Base-by-base conservation (phyloP, 2,329 filamentous ascomycete genomes). In the Sclerotinia glacialis region DNA sequence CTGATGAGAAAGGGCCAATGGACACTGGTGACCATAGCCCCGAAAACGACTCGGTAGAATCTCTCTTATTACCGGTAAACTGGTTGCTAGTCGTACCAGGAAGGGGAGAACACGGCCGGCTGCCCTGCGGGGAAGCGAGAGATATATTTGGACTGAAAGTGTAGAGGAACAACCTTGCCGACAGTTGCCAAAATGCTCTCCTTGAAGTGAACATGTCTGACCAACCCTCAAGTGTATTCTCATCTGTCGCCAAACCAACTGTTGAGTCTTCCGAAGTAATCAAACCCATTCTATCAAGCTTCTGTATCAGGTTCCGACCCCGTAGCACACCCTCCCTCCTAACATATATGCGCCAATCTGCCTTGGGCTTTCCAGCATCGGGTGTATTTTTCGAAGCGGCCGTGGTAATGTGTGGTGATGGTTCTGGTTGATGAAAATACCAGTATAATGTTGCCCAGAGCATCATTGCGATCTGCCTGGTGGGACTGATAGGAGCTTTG, bases 381-480 rank as follows among this genome's bases (percentile, higher is more conserved):
- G 90, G 89, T 0, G 92, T 94, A 67, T 82, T 77, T 70, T 83
- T 84, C 1, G 88, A 90, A 0, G 85, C 81, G 6, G 86, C 80
- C 8, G 86, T 91, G 23, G 83, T 82, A 44, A 95, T 75, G 60
- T 86, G 83, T 0, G 85, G 82, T 28, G 84, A 81, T 0, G 94
- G 94, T 72, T 89, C 84, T 0, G 87, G 84, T 77, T 96, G 92
- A 79, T 97, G 93, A 73, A 97, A 98, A 81, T 98, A 98, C 94
- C 94, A 98, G 81, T 92, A 97, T 52, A 98, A 81, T 1, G 92
- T 93, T 44, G 93, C 87, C 91, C 92, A 98, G 8, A 98, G 83
- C 90, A 97, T 96, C 91, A 97, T 93, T 71, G 94, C 94, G 68
- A 97, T 91, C 79, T 96, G 91, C 54, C 93, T 84, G 0, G 92